A percentile compares a stretch with the other conserved stretches of the same genome.
Evolutionary conservation across 768 basidiomycete species (phyloP).

Genomic region (Terana coerulea): DNA sequence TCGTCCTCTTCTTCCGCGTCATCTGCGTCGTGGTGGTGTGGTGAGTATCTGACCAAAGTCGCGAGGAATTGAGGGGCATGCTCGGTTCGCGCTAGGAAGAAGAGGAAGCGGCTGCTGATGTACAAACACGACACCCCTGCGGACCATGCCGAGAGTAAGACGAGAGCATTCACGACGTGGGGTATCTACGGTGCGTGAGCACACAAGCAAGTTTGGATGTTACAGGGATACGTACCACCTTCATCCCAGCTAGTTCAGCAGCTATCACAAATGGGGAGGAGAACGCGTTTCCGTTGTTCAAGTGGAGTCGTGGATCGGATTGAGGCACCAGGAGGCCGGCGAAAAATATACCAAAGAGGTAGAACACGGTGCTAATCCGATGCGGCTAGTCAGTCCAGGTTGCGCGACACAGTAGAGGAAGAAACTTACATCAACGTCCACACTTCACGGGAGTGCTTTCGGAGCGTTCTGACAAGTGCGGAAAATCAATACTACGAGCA

Average conservation of each 20-base stretch:
- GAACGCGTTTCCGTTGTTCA: constrained; percentile 29
- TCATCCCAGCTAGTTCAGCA: constrained; percentile 36
- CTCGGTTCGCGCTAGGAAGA: constrained; percentile 48
- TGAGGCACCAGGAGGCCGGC: constrained; percentile 38
- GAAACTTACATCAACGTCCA: constrained; percentile 21
- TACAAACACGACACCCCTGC: constrained; percentile 46
- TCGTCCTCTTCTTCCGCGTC: too few species aligned
- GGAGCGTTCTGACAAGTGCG: constrained; percentile 19
- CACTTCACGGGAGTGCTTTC: constrained; percentile 16
- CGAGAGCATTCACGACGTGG: constrained; percentile 33
- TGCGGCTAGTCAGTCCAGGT: not conserved
- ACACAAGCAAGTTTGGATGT: constrained; percentile 21
- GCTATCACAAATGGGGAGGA: constrained; percentile 47
- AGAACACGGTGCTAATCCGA: constrained; percentile 31
- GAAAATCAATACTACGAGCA: not conserved
- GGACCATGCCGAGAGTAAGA: constrained; percentile 52
- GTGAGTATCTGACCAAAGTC: constrained; percentile 17
- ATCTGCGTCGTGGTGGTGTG: too few species aligned
- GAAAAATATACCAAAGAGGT: constrained; percentile 34
- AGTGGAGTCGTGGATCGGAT: constrained; percentile 29
- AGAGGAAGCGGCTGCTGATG: constrained; percentile 44
- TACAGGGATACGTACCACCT: constrained; percentile 29
- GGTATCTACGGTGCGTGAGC: constrained; percentile 26
- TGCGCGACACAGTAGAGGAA: not conserved
- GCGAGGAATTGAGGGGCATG: constrained; percentile 28